Evolutionary conservation across 2,329 filamentous ascomycete species (phyloP), one percentile per base, ranked within the genome.

Genomic region (Fusarium devonianum): DNA sequence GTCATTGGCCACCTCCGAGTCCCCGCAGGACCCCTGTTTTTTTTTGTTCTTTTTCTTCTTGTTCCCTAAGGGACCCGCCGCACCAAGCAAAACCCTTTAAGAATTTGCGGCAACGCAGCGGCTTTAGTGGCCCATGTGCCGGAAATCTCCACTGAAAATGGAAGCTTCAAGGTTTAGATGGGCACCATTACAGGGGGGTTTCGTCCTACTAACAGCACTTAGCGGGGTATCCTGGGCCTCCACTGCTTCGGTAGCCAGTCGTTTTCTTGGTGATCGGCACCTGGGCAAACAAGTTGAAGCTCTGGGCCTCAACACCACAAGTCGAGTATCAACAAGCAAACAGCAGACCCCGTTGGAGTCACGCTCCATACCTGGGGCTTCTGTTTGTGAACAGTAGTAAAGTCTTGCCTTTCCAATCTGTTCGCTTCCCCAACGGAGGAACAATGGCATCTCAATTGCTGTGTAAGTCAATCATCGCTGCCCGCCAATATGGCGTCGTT

Each of bases 1-100:
- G 63, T 66, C 64, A 66, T 66, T 66, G 60, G 64, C 42, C 52
- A 53, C 38, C 18, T 14, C 14, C 22, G 16, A 9, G 36, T 43
- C 59, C 60, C 57, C 48, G 42, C 59, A 54, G 18, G 53, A 61
- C 53, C 55, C 60, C 49, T 65, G 55, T 22, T 36, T 34, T 48
- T 53, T 55, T 58, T 53, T 50, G 43, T 5, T 29, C 53, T 50
- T 36, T 49, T 48, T 53, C 35, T 35, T 36, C 53, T n/a, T n/a
- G n/a, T n/a, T n/a, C n/a, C n/a, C n/a, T n/a, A n/a, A n/a, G n/a
- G n/a, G n/a, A n/a, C 17, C 40, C 10, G 26, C 23, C 12, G 29
- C 18, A 21, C 21, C 54, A 53, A 38, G 41, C 53, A n/a, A n/a
- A n/a, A 49, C 43, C 54, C 34, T 41, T 49, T 32, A 42, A 49